phyloP scores from a whole-genome alignment of 371 early-diverging fungal genomes.

The Apophysomyces ossiformis region DNA sequence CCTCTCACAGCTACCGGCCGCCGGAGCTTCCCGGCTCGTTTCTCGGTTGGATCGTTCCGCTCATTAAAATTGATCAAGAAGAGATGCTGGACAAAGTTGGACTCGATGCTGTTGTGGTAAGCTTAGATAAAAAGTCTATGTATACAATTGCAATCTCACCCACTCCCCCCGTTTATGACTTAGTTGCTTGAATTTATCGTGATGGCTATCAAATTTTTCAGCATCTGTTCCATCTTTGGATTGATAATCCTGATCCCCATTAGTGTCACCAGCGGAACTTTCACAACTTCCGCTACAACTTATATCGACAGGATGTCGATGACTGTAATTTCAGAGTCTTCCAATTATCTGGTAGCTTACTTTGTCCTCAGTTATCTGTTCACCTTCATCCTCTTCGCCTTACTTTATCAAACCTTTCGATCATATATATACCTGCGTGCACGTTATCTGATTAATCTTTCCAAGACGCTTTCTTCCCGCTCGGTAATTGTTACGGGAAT shows the following conservation, averaged over 20 bases:
- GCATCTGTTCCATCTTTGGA: conserved; percentile 44
- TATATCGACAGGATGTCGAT: conserved; percentile 36
- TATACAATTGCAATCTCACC: conserved; percentile 1
- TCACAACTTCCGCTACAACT: conserved; percentile 8
- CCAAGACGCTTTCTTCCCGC: conserved; percentile 45
- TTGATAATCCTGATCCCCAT: conserved; percentile 42
- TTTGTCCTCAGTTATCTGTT: conserved; percentile 61
- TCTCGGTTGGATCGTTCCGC: conserved; percentile 67
- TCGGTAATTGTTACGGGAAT: conserved; percentile 63
- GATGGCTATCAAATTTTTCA: conserved; percentile 53
- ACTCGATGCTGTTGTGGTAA: conserved; percentile 69
- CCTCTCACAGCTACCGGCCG: conserved; percentile 52
- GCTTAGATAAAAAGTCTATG: background rate
- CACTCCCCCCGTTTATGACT: background rate
- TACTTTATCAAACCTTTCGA: conserved; percentile 54
- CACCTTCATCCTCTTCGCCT: conserved; percentile 53
- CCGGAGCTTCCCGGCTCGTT: conserved; percentile 54
- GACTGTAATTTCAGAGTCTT: conserved; percentile 30
- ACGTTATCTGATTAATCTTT: conserved; percentile 45
- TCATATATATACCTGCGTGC: conserved; percentile 52
- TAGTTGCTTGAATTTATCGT: conserved; percentile 50
- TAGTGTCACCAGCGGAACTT: conserved; percentile 29
- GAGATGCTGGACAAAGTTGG: conserved; percentile 65
- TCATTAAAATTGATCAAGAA: conserved; percentile 53
- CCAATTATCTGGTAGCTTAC: conserved; percentile 53